Evolutionary conservation across 177 flowering plant species (phyloP), one percentile per base, ranked within the genome.

Genomic region (Vitis hybrid): DNA sequence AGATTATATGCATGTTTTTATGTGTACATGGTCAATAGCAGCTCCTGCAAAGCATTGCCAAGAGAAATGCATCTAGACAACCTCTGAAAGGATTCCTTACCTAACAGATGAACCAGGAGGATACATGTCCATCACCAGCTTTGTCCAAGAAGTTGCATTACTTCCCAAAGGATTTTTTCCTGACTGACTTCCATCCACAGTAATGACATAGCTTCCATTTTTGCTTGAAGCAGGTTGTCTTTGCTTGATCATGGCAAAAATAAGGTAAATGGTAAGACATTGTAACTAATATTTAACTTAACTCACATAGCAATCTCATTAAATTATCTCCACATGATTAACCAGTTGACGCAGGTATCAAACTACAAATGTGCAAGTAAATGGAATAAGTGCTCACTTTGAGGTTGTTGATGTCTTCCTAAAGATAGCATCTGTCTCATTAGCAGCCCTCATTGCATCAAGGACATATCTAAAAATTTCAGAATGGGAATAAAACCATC

Each of bases 211-310:
- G 78, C 83, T 81, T 62, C 87, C 90, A 85, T 77, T 81, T 84
- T 83, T 86, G 83, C 86, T 88, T 74, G 97, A 81, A 83, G 97
- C 92, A 75, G 90, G 86, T 71, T 90, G 98, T 75, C 99, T 94
- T 95, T 89, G 85, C 97, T 93, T 91, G 83, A 91, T 77, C 85
- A 78, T 78, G 74, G 75, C 62, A 85, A 78, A 73, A 72, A 61
- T 62, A 70, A 51, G 48, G 62, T 59, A 62, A 62, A 64, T 51
- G 71, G 60, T 72, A 51, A 70, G 80, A 65, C 55, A 59, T 33
- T 11, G 29, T 60, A 49, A 8, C n/a, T 52, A n/a, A 39, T 26
- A 65, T 29, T 53, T 16, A 68, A n/a, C n/a, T 45, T 51, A 56
- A 18, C 45, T 19, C 15, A 11, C 50, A 13, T 61, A 22, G 45